phyloP scores from a whole-genome alignment of 495 filamentous ascomycete species.

The Tuber microsphaerosporum region DNA sequence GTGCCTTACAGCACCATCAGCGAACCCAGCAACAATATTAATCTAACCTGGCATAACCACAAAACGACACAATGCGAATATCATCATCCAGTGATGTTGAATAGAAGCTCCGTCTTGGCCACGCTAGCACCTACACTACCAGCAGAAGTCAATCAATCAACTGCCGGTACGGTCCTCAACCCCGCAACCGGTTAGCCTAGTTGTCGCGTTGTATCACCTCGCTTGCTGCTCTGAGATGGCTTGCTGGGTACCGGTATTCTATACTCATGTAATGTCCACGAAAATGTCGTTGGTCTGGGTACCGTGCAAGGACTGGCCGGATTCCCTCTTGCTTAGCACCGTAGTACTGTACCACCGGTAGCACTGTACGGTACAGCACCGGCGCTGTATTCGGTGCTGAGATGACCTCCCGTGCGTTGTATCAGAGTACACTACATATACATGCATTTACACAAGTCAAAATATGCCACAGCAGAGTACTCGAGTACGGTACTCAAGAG shows the following conservation, averaged over 20 bases:
- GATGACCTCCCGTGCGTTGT: not conserved
- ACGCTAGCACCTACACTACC: not conserved
- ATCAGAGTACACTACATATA: not conserved
- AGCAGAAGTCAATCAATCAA: not conserved
- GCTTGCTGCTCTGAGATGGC: not conserved
- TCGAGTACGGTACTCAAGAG: not conserved
- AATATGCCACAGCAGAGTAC: not conserved
- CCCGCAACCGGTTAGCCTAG: not conserved
- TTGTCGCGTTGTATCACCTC: not conserved
- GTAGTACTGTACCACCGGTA: not conserved
- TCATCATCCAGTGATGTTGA: not conserved
- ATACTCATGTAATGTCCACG: not conserved
- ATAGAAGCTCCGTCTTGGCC: not conserved
- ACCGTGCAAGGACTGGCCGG: not conserved
- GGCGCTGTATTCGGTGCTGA: not conserved
- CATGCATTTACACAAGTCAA: not conserved
- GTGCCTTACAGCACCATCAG: not conserved
- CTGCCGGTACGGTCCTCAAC: not conserved
- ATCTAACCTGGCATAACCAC: not conserved
- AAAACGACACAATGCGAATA: not conserved
- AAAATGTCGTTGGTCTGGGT: not conserved
- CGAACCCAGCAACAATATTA: not conserved
- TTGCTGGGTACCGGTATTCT: not conserved
- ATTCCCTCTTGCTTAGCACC: not conserved
- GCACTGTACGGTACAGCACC: too few species aligned